These are phyloP conservation scores for Ophiostoma australiae DNA, from an alignment of 2,329 filamentous ascomycete genomes.

Conservation along the genomic window DNA sequence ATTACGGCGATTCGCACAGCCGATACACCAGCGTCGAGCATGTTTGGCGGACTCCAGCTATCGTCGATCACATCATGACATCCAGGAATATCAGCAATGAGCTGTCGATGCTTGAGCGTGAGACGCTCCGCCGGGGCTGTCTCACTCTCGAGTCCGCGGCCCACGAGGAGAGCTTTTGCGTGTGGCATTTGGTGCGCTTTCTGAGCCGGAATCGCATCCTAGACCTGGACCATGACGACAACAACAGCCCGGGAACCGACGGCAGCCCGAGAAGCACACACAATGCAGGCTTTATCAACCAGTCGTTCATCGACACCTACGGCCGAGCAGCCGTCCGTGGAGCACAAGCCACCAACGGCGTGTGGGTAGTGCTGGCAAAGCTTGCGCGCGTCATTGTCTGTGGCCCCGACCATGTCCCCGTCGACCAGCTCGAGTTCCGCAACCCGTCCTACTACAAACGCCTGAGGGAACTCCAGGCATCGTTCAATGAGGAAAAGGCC, in stretches of 20 bases:
- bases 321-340: neutral
- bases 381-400: constrained; percentile 8
- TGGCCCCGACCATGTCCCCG: neutral
- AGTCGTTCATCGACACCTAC: neutral
- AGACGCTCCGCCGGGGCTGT: neutral
- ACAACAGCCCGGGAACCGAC: neutral
- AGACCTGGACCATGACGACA: neutral
- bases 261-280: neutral
- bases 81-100: neutral
- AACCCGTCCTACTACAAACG: neutral
- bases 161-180: constrained; percentile 14
- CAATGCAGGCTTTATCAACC: neutral
- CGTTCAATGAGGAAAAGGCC: neutral
- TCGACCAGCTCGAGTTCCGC: too few relatives aligned
- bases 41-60: neutral
- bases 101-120: constrained; percentile 10
- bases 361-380: constrained; percentile 7
- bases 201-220: neutral
- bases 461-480: neutral
- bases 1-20: too few relatives aligned
- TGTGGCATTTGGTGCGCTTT: constrained; percentile 11
- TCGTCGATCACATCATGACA: neutral
- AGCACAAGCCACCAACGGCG: neutral
- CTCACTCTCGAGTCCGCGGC: constrained; percentile 5
- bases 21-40: neutral